phyloP scores from a whole-genome alignment of 1,284 basidiomycete species.

The Cronartium ribicola region DNA sequence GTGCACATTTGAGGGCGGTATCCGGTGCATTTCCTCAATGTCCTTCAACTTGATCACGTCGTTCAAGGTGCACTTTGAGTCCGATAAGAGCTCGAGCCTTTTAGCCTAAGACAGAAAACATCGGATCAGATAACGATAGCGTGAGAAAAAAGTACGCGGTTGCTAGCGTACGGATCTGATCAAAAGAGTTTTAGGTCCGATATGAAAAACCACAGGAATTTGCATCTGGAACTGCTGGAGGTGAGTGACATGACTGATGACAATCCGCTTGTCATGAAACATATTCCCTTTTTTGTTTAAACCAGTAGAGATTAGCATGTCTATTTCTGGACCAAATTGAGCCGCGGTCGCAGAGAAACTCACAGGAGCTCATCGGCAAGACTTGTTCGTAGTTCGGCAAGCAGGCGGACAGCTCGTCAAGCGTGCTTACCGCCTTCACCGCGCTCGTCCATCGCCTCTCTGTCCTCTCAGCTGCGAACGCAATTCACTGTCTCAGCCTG shows the following conservation, averaged over 20 bases:
- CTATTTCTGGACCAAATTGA: neutral
- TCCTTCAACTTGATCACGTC: slow-evolving; percentile 59
- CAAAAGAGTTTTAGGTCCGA: slow-evolving; percentile 45
- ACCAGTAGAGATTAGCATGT: neutral
- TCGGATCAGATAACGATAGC: neutral
- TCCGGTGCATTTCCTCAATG: slow-evolving; percentile 63
- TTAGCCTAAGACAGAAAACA: slow-evolving; percentile 30
- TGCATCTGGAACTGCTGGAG: slow-evolving; percentile 43
- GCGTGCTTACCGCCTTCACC: slow-evolving; percentile 27
- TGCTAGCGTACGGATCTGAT: slow-evolving; percentile 49
- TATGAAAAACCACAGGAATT: slow-evolving; percentile 43
- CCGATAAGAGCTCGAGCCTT: slow-evolving; percentile 42
- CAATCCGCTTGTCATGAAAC: slow-evolving; percentile 40
- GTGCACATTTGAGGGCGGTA: slow-evolving; percentile 52
- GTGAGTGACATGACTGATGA: slow-evolving; percentile 43
- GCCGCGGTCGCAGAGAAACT: neutral
- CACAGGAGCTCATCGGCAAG: slow-evolving; percentile 42
- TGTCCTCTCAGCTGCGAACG: slow-evolving; percentile 19
- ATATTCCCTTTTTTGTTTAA: slow-evolving; percentile 19
- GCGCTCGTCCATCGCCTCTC: slow-evolving; percentile 25
- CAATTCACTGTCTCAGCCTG: too few relatives aligned
- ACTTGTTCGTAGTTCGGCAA: slow-evolving; percentile 41
- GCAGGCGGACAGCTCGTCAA: slow-evolving; percentile 40
- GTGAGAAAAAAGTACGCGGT: neutral
- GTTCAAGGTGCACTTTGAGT: slow-evolving; percentile 48